A percentile compares a stretch with the other conserved stretches of the same genome.
Conservation (phyloP, 345 rosid species). For the Hypericum androsaemum region DNA sequence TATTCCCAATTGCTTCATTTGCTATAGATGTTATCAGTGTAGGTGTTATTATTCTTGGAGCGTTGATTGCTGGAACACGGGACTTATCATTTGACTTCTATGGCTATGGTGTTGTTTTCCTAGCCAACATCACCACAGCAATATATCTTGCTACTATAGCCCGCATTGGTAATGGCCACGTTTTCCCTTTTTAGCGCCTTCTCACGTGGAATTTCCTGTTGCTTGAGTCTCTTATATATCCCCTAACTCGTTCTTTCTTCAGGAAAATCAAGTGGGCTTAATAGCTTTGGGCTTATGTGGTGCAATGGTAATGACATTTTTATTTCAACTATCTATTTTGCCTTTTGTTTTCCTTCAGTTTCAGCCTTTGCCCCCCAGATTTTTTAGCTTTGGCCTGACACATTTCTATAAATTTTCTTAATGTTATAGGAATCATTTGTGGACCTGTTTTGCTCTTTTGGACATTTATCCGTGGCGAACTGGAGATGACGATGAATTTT, state of each 20-base stretch:
- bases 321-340: too few species aligned
- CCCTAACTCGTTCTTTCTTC: conserved; percentile 16
- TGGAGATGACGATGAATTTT: conserved; percentile 50
- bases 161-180: conserved; percentile 55
- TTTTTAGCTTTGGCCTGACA: conserved; percentile 6
- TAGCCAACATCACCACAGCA: conserved; percentile 84
- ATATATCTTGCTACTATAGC: conserved; percentile 84
- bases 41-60: conserved; percentile 79
- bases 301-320: conserved; percentile 58
- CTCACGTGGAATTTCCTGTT: conserved; percentile 5
- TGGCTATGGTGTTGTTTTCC: conserved; percentile 81
- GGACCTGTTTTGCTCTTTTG: conserved; percentile 77
- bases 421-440: conserved; percentile 53
- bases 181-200: conserved; percentile 3
- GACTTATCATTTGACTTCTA: conserved; percentile 88
- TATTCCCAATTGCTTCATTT: conserved; percentile 27
- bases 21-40: conserved; percentile 68
- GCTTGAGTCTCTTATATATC: conserved; percentile 10
- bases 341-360: not conserved
- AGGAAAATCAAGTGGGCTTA: conserved; percentile 97
- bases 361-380: not conserved
- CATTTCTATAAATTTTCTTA: conserved; percentile 16
- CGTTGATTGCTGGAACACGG: conserved; percentile 90
- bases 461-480: conserved; percentile 75
- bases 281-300: conserved; percentile 99